Evolutionary conservation across 2,329 filamentous ascomycete genomes (phyloP).

Genomic region (Pseudogymnoascus sp.): DNA sequence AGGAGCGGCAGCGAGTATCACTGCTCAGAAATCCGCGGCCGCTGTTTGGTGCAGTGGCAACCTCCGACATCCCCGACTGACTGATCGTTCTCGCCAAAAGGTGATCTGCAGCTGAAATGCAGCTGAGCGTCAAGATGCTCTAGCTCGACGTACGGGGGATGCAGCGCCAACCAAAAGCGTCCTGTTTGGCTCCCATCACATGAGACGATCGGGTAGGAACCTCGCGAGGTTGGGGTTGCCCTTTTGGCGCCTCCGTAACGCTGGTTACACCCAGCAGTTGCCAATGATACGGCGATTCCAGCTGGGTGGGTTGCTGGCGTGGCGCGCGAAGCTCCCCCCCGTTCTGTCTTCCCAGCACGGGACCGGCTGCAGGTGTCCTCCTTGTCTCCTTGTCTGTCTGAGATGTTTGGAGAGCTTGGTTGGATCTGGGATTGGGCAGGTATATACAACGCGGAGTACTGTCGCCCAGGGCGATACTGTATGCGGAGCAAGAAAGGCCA

Average conservation of each 20-base stretch:
- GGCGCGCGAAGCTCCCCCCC: not conserved
- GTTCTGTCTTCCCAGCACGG: not conserved
- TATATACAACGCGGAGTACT: not conserved
- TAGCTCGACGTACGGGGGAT: constrained; percentile 1
- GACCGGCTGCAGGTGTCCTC: not conserved
- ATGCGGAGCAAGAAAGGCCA: not conserved
- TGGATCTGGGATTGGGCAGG: constrained; percentile 6
- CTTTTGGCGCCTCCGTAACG: not conserved
- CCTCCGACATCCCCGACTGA: not conserved
- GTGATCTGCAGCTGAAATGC: constrained; percentile 3
- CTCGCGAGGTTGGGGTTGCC: not conserved
- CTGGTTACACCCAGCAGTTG: not conserved
- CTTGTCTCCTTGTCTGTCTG: not conserved
- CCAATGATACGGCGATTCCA: not conserved
- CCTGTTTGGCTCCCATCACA: not conserved
- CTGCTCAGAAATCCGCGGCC: not conserved
- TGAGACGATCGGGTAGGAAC: not conserved
- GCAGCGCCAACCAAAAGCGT: constrained; percentile 5
- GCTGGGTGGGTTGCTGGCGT: not conserved
- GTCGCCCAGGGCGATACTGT: not conserved
- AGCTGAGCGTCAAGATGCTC: constrained; percentile 7
- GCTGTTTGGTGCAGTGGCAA: not conserved
- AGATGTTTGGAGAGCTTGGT: not conserved
- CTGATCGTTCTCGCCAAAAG: not conserved
- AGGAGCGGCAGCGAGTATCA: not conserved